Conservation (phyloP, 805 yeast genomes). For the Kodamaea jinghongensis region DNA sequence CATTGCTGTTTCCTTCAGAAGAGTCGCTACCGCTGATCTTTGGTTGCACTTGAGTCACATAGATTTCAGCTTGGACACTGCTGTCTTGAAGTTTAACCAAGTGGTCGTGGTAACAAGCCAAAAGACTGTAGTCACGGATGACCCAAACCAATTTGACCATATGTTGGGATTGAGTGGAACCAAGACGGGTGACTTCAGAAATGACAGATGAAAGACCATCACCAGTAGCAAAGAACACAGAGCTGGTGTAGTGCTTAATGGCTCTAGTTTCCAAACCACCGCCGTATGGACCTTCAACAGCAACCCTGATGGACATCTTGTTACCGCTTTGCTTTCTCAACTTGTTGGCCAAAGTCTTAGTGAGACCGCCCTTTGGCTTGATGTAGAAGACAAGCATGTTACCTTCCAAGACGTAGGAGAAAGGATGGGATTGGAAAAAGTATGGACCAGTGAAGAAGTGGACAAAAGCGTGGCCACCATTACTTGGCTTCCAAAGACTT, state of each 20-base stretch:
- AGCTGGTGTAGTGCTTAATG: slow-evolving; percentile 19
- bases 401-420: slow-evolving; percentile 48
- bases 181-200: slow-evolving; percentile 27
- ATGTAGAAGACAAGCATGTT: slow-evolving; percentile 47
- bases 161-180: slow-evolving; percentile 8
- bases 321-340: slow-evolving; percentile 25
- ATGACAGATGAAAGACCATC: slow-evolving; percentile 40
- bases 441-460: slow-evolving; percentile 44
- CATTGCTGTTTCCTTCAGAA: not conserved
- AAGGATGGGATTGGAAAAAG: slow-evolving; percentile 71
- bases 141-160: slow-evolving; percentile 53
- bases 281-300: slow-evolving; percentile 41
- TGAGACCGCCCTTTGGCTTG: slow-evolving; percentile 54
- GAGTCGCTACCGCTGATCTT: slow-evolving; percentile 2
- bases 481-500: slow-evolving; percentile 50
- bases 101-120: slow-evolving; percentile 49
- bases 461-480: slow-evolving; percentile 64
- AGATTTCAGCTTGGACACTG: slow-evolving; percentile 29
- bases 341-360: slow-evolving; percentile 28
- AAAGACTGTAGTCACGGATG: slow-evolving; percentile 48
- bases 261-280: slow-evolving; percentile 18
- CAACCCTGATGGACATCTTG: slow-evolving; percentile 24
- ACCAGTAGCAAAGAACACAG: slow-evolving; percentile 35
- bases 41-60: slow-evolving; percentile 25
- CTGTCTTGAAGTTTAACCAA: slow-evolving; percentile 24